These are phyloP conservation scores for Paraleonurus japonicus DNA, from an alignment of 257 asterid species.

Conservation along the genomic window DNA sequence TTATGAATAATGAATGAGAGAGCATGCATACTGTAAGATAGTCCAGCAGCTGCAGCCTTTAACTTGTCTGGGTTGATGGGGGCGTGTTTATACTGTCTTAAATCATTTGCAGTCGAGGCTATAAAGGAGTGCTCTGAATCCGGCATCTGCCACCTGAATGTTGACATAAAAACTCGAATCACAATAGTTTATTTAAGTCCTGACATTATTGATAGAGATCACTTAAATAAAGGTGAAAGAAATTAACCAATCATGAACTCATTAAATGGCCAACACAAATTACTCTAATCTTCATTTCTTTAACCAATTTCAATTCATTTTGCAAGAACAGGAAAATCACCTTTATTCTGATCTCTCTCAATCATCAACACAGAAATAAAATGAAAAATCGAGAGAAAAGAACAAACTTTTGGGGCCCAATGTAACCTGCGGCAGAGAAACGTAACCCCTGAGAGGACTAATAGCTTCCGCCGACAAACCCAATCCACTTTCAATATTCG, in stretches of 20 bases:
- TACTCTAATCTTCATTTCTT: no score
- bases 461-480: slow-evolving; percentile 58
- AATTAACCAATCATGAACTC: no score
- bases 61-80: slow-evolving; percentile 66
- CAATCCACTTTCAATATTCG: slow-evolving; percentile 8
- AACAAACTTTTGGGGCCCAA: slow-evolving; percentile 73
- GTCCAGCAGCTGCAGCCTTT: slow-evolving; percentile 79
- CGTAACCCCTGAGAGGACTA: slow-evolving; percentile 78
- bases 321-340: slow-evolving; percentile 1
- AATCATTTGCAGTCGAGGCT: slow-evolving; percentile 87
- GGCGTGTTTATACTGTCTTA: slow-evolving; percentile 57
- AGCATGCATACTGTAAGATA: slow-evolving; percentile 69
- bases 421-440: slow-evolving; percentile 82
- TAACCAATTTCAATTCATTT: no score
- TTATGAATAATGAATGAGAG: neutral
- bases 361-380: neutral
- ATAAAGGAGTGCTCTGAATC: slow-evolving; percentile 44
- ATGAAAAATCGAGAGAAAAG: neutral
- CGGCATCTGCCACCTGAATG: slow-evolving; percentile 88
- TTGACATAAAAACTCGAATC: neutral
- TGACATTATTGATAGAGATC: no score
- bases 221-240: no score
- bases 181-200: neutral
- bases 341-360: neutral
- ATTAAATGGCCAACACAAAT: no score